Base-by-base conservation (phyloP, 805 yeast species). In the Starmerella apis region DNA sequence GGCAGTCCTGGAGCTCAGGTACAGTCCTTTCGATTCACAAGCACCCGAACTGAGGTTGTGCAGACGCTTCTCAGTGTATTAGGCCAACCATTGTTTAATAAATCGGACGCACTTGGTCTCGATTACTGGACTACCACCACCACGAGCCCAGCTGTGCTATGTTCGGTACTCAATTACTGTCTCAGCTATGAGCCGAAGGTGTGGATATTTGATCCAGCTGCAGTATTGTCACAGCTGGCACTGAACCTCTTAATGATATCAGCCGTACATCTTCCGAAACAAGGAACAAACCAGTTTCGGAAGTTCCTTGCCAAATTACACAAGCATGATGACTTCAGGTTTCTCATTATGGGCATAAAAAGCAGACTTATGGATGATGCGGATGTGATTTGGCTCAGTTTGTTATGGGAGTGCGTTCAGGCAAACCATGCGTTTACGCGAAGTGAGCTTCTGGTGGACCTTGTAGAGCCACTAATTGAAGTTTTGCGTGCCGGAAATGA, bases 401-500 rank as follows among this genome's bases (percentile, higher is more conserved):
- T 88, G 8, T 56, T 83, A 14, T 85, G 94, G 84, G 94, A 84
- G 59, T 66, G 86, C 38, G 66, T 77, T 30, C 90, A 85, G 61
- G 80, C 86, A 57, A 90, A 90, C 65, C 71, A 70, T 51, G 65
- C 65, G 23, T 65, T 66, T 44, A 53, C 59, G 18, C 53, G 53
- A 20, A 62, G 59, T 39, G 49, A 71, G 46, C 65, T 78, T 27
- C 64, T 72, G 2, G 70, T 71, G 13, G 69, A 71, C 41, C 71
- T 71, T 53, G 47, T 57, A 25, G 32, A 43, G 11, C 43, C 38
- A 9, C 28, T 53, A 37, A 43, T 51, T 16, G 31, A 47, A 19
- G 56, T 53, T 16, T 50, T 50, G 32, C 44, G 51, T 6, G 47
- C 32, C 3, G 22, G 35, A 4, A 30, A 35, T 22, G 42, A 31